Evolutionary conservation across 2,329 filamentous ascomycete genomes (phyloP).

Genomic region (Chaetothyriales sp.): DNA sequence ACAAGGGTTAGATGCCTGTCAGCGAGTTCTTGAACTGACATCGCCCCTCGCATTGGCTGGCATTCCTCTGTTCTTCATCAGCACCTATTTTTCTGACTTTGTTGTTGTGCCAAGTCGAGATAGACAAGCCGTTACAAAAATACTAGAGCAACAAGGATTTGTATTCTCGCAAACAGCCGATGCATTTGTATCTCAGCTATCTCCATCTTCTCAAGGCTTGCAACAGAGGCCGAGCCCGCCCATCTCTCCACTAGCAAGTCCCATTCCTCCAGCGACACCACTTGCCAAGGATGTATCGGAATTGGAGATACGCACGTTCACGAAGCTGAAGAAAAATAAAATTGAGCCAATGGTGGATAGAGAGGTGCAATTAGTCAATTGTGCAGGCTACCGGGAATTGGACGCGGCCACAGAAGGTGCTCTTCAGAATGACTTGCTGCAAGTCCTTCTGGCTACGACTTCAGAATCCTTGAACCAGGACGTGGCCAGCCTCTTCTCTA

Average conservation of each 20-base stretch:
- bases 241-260: constrained; percentile 30
- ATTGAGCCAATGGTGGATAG: constrained; percentile 59
- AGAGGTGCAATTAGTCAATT: constrained; percentile 60
- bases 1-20: constrained; percentile 78
- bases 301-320: constrained; percentile 69
- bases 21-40: constrained; percentile 79
- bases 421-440: constrained; percentile 14
- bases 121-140: constrained; percentile 57
- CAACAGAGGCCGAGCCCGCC: constrained; percentile 19
- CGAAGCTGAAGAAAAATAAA: constrained; percentile 59
- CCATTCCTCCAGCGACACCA: constrained; percentile 46
- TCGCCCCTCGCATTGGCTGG: constrained; percentile 79
- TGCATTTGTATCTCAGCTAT: constrained; percentile 43
- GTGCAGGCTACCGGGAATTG: constrained; percentile 46
- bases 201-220: constrained; percentile 20
- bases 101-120: constrained; percentile 73
- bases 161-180: constrained; percentile 58
- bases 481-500: neutral
- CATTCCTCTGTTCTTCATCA: constrained; percentile 94
- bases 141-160: constrained; percentile 66
- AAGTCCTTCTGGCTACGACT: constrained; percentile 13
- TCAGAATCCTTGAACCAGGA: neutral
- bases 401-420: constrained; percentile 5
- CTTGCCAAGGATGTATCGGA: constrained; percentile 65
- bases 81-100: constrained; percentile 94